phyloP scores from a whole-genome alignment of 768 basidiomycete genomes.

The Boletus tomentosulus region DNA sequence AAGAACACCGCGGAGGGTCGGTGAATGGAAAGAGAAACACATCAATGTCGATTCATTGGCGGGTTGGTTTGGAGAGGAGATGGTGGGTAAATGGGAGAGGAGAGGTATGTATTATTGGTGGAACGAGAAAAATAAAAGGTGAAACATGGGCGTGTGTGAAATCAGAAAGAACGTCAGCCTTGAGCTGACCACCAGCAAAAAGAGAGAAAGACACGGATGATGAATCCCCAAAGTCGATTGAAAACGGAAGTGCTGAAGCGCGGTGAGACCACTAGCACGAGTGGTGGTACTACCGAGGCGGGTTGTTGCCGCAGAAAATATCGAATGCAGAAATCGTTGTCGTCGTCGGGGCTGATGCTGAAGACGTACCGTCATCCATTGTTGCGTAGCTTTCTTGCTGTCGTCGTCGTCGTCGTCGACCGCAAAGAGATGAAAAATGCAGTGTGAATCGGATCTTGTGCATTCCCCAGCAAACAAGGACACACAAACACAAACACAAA shows the following conservation, averaged over 20 bases:
- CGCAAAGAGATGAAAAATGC: not conserved
- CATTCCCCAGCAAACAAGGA: slow-evolving; percentile 11
- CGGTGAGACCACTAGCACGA: slow-evolving; percentile 27
- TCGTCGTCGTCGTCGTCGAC: slow-evolving; percentile 15
- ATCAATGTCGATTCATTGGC: slow-evolving; percentile 41
- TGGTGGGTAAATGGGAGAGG: slow-evolving; percentile 15
- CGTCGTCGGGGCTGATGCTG: slow-evolving; percentile 72
- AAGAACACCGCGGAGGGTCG: slow-evolving; percentile 7
- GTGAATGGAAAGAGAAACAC: slow-evolving; percentile 35
- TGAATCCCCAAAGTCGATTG: slow-evolving; percentile 26
- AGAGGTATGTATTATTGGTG: slow-evolving; percentile 5
- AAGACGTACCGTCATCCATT: slow-evolving; percentile 76
- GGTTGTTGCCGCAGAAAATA: slow-evolving; percentile 37
- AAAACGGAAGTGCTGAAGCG: slow-evolving; percentile 29
- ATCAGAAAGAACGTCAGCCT: slow-evolving; percentile 29
- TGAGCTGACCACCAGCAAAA: slow-evolving; percentile 30
- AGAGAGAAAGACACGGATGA: slow-evolving; percentile 8
- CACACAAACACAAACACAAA: slow-evolving; percentile 8
- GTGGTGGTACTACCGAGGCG: slow-evolving; percentile 31
- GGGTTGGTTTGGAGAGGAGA: slow-evolving; percentile 24
- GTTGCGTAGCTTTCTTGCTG: slow-evolving; percentile 33
- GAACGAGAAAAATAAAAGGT: slow-evolving; percentile 8
- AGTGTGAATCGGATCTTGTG: not conserved
- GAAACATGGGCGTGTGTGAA: slow-evolving; percentile 3
- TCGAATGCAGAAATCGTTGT: slow-evolving; percentile 47